Base-by-base conservation (phyloP, 805 yeast species). In the Starmerella stigmatis region DNA sequence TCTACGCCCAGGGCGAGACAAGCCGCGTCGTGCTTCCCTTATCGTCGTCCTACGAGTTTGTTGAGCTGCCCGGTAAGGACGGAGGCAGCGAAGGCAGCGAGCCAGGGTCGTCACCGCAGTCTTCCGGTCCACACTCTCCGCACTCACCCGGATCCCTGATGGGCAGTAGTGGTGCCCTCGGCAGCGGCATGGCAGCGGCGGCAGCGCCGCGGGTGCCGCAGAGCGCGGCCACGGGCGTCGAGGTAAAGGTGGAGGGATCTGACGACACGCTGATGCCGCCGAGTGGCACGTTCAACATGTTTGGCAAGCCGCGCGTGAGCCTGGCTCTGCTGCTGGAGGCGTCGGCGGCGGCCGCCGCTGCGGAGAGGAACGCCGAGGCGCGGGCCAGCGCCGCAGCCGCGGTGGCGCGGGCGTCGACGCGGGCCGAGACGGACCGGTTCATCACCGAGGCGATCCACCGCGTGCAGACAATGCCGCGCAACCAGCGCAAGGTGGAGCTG, bases 261-360 rank as follows among this genome's bases (percentile, higher is more conserved):
- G 35, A 21, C 22, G 35, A 16, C 13, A 8, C 22, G 8, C n/a
- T 21, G 22, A 19, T 13, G 35, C 22, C 35, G 20, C 13, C 35
- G 22, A 7, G 11, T 7, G 35, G 22, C 21, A 5, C 35, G 35
- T 31, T 19, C n/a, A 16, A n/a, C 35, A n/a, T n/a, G n/a, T n/a
- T n/a, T n/a, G 26, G 26, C 16, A 22, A 9, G 16, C 27, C 50
- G 34, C 50, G 48, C n/a, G 47, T 40, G n/a, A 44, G 49, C 28
- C 43, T 50, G 7, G 46, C 51, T 3, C 23, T 50, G 30, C 44
- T 50, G 22, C 43, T 47, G 2, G 53, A 50, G 40, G 53, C 53
- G 11, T 37, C 47, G 2, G 43, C 47, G 11, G 53, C 52, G 7
- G 53, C 53, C 3, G 53, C 50, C 2, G 45, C 32, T 17, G 52